Evolutionary conservation across 139 green algal genomes (phyloP).

Genomic region (Yamagishiella unicocca): DNA sequence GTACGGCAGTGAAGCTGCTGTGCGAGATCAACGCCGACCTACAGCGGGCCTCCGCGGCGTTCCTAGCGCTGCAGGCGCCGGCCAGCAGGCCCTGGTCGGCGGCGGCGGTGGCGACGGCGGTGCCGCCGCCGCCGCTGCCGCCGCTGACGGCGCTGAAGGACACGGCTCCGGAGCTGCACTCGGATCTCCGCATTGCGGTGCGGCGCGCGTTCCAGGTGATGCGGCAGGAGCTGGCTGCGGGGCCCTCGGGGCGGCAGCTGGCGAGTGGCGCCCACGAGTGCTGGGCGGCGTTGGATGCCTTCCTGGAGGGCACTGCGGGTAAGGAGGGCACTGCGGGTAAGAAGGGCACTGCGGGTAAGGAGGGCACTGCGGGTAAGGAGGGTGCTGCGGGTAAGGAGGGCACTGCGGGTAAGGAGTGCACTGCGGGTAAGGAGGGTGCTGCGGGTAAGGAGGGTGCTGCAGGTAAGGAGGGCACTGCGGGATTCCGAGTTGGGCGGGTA

Average conservation of each 20-base stretch:
- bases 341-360: too few relatives aligned
- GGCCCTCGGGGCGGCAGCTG: not conserved
- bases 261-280: constrained; percentile 13
- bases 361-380: too few relatives aligned
- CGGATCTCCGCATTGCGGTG: not conserved
- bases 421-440: too few relatives aligned
- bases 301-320: constrained; percentile 20
- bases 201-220: constrained; percentile 25
- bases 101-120: not conserved
- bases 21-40: not conserved
- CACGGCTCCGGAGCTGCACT: constrained; percentile 22
- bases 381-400: too few relatives aligned
- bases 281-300: constrained; percentile 17
- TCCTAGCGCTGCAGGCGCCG: constrained; percentile 12
- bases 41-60: constrained; percentile 4
- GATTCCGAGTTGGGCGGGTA: too few relatives aligned
- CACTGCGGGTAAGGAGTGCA: too few relatives aligned
- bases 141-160: not conserved
- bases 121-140: not conserved
- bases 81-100: not conserved
- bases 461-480: too few relatives aligned
- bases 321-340: too few relatives aligned
- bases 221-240: not conserved
- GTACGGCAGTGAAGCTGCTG: not conserved
- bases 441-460: too few relatives aligned